phyloP scores from a whole-genome alignment of 2,329 filamentous ascomycete species.

The Paecilomyces sp. region DNA sequence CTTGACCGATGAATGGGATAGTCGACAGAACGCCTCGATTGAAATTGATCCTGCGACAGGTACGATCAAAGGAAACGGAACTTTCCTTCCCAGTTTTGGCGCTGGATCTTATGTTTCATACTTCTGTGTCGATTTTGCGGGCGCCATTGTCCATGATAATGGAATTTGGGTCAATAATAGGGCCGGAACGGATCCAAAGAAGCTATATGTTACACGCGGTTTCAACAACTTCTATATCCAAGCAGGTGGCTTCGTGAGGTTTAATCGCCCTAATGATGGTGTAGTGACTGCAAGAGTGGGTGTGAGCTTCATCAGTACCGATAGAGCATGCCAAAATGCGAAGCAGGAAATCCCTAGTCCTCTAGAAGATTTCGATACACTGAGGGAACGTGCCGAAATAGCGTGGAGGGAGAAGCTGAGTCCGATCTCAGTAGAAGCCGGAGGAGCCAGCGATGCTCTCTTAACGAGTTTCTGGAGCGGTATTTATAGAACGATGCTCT shows the following conservation, averaged over 20 bases:
- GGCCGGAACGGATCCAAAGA: slow-evolving; percentile 45
- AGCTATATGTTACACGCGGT: slow-evolving; percentile 47
- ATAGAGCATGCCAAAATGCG: slow-evolving; percentile 59
- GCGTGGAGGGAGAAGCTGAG: slow-evolving; percentile 53
- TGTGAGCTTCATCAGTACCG: slow-evolving; percentile 58
- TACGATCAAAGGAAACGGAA: slow-evolving; percentile 52
- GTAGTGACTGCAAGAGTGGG: slow-evolving; percentile 57
- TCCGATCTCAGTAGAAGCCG: slow-evolving; percentile 46
- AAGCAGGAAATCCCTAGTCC: slow-evolving; percentile 53
- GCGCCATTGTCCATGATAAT: slow-evolving; percentile 47
- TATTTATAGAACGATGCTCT: slow-evolving; percentile 62
- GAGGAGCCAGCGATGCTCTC: slow-evolving; percentile 41
- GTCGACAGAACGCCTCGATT: slow-evolving; percentile 51
- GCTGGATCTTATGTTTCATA: slow-evolving; percentile 51
- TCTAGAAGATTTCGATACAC: slow-evolving; percentile 38
- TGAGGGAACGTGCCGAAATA: slow-evolving; percentile 28
- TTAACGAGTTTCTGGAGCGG: slow-evolving; percentile 59
- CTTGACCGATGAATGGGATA: slow-evolving; percentile 54
- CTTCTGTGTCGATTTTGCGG: slow-evolving; percentile 61
- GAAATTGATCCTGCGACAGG: slow-evolving; percentile 47
- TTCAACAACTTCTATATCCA: slow-evolving; percentile 49
- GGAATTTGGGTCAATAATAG: slow-evolving; percentile 57
- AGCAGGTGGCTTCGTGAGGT: slow-evolving; percentile 56
- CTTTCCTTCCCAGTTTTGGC: slow-evolving; percentile 57
- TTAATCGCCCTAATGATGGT: slow-evolving; percentile 40